Evolutionary conservation across 179 eudicot species (phyloP), one percentile per base, ranked within the genome.

Genomic region (Heliamphora ciliata): DNA sequence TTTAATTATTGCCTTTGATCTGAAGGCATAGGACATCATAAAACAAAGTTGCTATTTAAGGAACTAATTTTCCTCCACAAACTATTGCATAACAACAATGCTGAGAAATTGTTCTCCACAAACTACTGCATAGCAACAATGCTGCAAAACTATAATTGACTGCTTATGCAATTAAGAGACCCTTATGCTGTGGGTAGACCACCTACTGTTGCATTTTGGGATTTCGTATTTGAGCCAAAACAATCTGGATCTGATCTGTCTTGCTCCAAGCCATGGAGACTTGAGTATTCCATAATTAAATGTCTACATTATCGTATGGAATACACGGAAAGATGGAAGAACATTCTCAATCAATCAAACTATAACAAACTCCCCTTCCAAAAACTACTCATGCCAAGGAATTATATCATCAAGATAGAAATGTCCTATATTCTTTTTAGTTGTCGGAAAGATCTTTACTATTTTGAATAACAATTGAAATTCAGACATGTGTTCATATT

Each of bases 211-310:
- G 58, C 48, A 75, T 31, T 52, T 75, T 55, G 50, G 44, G 11
- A 75, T 75, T 75, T 24, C 64, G 55, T 50, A 44, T 54, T 74
- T 54, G 48, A 8, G 44, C 78, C 44, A 75, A 75, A 55, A 59
- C 64, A 21, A 55, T 55, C 50, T 74, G 47, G 47, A 74, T 74
- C 51, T 75, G 18, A 56, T 13, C 78, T 75, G n/a, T 75, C 61
- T 46, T 10, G 21, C 40, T 52, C 77, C 77, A 18, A 4, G 24
- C 54, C 55, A 48, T 8, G 13, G 13, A 47, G 17, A 47, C 6
- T 24, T 24, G 47, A 75, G 13, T 40, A 8, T 31, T 55, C 64
- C 64, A 74, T 15, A 44, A 46, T 15, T 31, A 70, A 46, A 70
- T 44, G 74, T 17, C 59, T 54, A 21, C n/a, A 2, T 46, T 52